These are phyloP conservation scores for Cylindrotheca closterium DNA, from an alignment of 108 stramenopile genomes.

Conservation along the genomic window DNA sequence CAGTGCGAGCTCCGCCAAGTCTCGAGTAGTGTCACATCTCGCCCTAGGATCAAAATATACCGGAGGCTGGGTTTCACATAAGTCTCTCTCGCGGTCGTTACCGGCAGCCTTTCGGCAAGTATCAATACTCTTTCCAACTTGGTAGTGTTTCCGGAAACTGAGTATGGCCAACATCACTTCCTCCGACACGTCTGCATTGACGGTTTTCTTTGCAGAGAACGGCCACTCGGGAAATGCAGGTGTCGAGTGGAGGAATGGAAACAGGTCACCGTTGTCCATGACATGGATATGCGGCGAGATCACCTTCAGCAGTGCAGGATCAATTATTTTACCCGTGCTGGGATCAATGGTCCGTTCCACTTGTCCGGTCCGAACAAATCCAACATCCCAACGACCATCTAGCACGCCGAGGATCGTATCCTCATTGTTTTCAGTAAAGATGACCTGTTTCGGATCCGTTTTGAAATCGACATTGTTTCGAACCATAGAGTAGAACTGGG, in stretches of 20 bases:
- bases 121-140: slow-evolving; percentile 1
- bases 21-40: slow-evolving; percentile 9
- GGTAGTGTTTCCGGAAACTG: slow-evolving; percentile 8
- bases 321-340: slow-evolving; percentile 17
- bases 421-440: slow-evolving; percentile 30
- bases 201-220: slow-evolving; percentile 22
- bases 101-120: slow-evolving; percentile 1
- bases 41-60: neutral
- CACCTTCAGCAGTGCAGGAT: slow-evolving; percentile 21
- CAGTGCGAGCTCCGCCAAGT: neutral
- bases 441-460: slow-evolving; percentile 30
- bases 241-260: slow-evolving; percentile 27
- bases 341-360: slow-evolving; percentile 23
- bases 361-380: slow-evolving; percentile 40
- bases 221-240: no score
- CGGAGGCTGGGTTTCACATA: neutral
- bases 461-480: slow-evolving; percentile 21
- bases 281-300: slow-evolving; percentile 17
- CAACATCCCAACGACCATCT: slow-evolving; percentile 30
- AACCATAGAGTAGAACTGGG: slow-evolving; percentile 35
- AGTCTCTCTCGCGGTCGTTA: neutral
- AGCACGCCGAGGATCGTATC: slow-evolving; percentile 34
- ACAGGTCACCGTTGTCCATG: no score
- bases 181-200: slow-evolving; percentile 17
- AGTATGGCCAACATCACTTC: slow-evolving; percentile 29